Evolutionary conservation across 2,329 filamentous ascomycete species (phyloP).

Genomic region (Alternaria ethzedia): DNA sequence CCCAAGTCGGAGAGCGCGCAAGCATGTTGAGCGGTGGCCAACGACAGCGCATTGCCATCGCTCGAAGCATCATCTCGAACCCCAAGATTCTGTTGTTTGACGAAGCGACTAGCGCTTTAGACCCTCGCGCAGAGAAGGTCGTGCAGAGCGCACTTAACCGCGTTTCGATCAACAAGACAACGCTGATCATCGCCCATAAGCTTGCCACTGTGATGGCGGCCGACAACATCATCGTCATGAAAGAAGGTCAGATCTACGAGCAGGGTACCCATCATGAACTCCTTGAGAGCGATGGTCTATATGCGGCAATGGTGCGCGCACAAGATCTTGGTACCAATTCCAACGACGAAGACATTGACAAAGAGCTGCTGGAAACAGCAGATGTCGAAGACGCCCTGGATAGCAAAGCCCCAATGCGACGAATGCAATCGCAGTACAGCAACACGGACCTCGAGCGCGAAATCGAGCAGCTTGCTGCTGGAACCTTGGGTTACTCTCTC

Average conservation of each 20-base stretch:
- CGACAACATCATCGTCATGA: constrained; percentile 69
- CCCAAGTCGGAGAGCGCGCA: neutral
- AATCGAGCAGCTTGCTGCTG: constrained; percentile 14
- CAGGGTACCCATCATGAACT: constrained; percentile 61
- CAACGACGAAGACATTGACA: neutral
- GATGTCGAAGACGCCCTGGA: neutral
- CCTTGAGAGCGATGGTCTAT: constrained; percentile 4
- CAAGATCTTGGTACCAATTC: constrained; percentile 33
- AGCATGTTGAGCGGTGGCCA: constrained; percentile 69
- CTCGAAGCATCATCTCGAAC: constrained; percentile 85
- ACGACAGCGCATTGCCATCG: constrained; percentile 95
- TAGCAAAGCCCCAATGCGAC: constrained; percentile 4
- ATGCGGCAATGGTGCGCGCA: constrained; percentile 14
- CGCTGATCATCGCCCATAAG: constrained; percentile 92
- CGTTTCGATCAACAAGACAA: constrained; percentile 83
- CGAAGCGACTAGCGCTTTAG: constrained; percentile 90
- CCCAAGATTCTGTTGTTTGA: constrained; percentile 91
- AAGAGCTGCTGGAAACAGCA: constrained; percentile 1
- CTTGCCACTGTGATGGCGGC: constrained; percentile 74
- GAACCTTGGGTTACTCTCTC: constrained; percentile 14
- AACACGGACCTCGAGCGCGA: neutral
- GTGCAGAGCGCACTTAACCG: constrained; percentile 90
- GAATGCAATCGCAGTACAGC: constrained; percentile 12
- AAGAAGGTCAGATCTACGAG: constrained; percentile 72
- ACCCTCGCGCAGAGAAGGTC: constrained; percentile 91